Conservation (phyloP, 495 filamentous ascomycete species). For the Extremus antarcticus region DNA sequence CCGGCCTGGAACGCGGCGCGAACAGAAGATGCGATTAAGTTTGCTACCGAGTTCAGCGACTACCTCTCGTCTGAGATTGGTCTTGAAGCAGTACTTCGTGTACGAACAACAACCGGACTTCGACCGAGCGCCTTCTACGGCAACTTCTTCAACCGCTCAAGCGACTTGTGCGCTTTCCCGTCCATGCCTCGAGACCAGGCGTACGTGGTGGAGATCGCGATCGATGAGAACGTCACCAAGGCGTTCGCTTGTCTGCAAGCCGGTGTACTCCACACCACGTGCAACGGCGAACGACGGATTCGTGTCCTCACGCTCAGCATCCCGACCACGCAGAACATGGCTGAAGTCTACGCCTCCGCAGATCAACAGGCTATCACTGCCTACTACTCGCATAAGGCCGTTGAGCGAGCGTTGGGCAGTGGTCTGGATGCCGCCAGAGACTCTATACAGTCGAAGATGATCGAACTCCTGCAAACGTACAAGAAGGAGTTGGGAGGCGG, state of each 20-base stretch:
- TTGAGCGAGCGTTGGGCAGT: conserved; percentile 74
- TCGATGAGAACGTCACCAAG: conserved; percentile 89
- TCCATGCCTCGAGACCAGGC: conserved; percentile 95
- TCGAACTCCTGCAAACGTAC: conserved; percentile 91
- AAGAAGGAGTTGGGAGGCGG: conserved; percentile 93
- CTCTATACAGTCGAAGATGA: conserved; percentile 74
- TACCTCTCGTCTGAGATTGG: conserved; percentile 93
- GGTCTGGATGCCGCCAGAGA: conserved; percentile 87
- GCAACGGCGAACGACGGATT: conserved; percentile 92
- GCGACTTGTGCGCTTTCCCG: conserved; percentile 93
- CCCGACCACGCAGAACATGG: conserved; percentile 80
- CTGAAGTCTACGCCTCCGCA: conserved; percentile 87
- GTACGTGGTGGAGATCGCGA: conserved; percentile 98
- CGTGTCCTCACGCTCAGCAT: conserved; percentile 87
- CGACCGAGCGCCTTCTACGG: conserved; percentile 98
- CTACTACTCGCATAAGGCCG: conserved; percentile 95
- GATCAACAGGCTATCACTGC: conserved; percentile 87
- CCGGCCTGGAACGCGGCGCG: conserved; percentile 94
- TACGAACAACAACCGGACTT: conserved; percentile 86
- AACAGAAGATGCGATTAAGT: conserved; percentile 92
- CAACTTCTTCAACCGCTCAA: conserved; percentile 97
- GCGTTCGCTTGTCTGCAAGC: conserved; percentile 90
- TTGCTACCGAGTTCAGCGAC: conserved; percentile 91
- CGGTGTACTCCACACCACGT: conserved; percentile 95
- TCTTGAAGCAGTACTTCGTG: conserved; percentile 88